Evolutionary conservation across 164 flowering plant species (phyloP).

Genomic region (Nymphaea colorata): DNA sequence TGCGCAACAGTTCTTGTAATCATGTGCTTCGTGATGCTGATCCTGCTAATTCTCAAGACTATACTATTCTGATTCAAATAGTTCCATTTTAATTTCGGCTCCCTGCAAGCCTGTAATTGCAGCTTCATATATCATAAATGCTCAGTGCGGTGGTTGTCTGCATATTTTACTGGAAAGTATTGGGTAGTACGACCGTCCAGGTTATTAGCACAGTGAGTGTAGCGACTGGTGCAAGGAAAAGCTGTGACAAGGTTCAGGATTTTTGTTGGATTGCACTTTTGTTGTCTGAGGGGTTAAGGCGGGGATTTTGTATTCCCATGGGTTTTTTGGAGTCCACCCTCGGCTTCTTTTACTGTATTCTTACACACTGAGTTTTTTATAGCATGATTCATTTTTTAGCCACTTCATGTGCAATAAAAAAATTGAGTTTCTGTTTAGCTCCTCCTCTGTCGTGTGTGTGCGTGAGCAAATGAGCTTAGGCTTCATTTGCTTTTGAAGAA

Average conservation of each 20-base stretch:
- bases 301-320: too few species aligned
- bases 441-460: too few species aligned
- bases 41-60: conserved; percentile 68
- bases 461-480: too few species aligned
- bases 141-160: not conserved
- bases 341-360: not conserved
- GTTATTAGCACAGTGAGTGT: not conserved
- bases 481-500: too few species aligned
- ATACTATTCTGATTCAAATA: conserved; percentile 24
- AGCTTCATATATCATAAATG: not conserved
- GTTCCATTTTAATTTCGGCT: not conserved
- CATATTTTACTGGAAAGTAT: not conserved
- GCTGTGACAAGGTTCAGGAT: not conserved
- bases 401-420: not conserved
- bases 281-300: not conserved
- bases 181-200: not conserved
- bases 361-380: not conserved
- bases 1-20: conserved; percentile 78
- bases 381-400: not conserved
- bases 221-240: not conserved
- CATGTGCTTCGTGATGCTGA: conserved; percentile 84
- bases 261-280: not conserved
- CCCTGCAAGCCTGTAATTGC: not conserved
- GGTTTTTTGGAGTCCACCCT: not conserved
- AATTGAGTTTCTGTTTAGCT: too few species aligned